A percentile compares a stretch with the other conserved stretches of the same genome.
Conservation (phyloP, 2,329 filamentous ascomycete genomes). For the Ophiocordyceps robertsii region DNA sequence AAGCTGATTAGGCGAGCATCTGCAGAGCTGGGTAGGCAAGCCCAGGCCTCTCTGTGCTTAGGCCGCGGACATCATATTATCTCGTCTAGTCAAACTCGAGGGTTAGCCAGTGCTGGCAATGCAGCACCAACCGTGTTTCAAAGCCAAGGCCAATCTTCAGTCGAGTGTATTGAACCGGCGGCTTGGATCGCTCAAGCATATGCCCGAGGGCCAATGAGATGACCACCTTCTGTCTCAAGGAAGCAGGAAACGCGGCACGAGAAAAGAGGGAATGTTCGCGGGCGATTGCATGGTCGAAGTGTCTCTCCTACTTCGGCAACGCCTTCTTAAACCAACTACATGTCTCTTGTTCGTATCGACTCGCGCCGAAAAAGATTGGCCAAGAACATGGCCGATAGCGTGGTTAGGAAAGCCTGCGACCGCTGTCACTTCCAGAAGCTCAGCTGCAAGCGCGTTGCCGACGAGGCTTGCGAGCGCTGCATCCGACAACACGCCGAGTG, state of each 20-base stretch:
- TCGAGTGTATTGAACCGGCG: slow-evolving; percentile 1
- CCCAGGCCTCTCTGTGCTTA: background rate
- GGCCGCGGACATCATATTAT: too few species aligned
- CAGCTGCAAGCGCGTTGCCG: slow-evolving; percentile 27
- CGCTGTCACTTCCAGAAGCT: slow-evolving; percentile 33
- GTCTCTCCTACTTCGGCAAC: slow-evolving; percentile 8
- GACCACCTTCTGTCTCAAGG: slow-evolving; percentile 1
- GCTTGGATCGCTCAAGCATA: slow-evolving; percentile 4
- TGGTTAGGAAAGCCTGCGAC: slow-evolving; percentile 31
- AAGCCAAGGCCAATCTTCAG: background rate
- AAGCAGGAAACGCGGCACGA: background rate
- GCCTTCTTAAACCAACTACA: slow-evolving; percentile 15
- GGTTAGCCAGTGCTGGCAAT: background rate
- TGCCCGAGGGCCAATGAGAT: slow-evolving; percentile 4
- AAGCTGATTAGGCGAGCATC: slow-evolving; percentile 2
- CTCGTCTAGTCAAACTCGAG: too few species aligned
- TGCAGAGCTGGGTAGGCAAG: slow-evolving; percentile 1
- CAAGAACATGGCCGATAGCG: slow-evolving; percentile 21
- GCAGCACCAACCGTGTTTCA: background rate
- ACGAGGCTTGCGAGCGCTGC: slow-evolving; percentile 28
- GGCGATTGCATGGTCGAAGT: slow-evolving; percentile 2
- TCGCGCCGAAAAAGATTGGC: slow-evolving; percentile 10
- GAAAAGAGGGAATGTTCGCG: background rate
- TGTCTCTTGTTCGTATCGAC: slow-evolving; percentile 12
- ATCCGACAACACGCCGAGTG: slow-evolving; percentile 26